Evolutionary conservation across 495 filamentous ascomycete genomes (phyloP).

Genomic region (Penicillium riverlandense): DNA sequence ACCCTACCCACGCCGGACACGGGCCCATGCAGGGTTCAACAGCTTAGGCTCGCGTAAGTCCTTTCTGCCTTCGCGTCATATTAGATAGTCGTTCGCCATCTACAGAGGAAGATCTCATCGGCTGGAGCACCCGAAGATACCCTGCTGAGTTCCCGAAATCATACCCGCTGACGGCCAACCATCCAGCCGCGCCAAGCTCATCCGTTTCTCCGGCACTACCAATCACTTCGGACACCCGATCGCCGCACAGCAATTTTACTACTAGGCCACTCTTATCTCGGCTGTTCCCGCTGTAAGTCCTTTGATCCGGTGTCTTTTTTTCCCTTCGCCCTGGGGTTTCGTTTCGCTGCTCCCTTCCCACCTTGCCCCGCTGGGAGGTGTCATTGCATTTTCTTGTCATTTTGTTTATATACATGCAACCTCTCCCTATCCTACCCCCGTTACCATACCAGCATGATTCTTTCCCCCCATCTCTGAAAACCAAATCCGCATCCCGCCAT

Average conservation of each 20-base stretch:
- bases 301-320: slow-evolving; percentile 6
- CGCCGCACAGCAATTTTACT: slow-evolving; percentile 1
- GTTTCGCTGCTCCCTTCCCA: background rate
- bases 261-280: too few species aligned
- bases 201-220: slow-evolving; percentile 36
- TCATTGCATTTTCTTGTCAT: background rate
- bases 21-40: too few species aligned
- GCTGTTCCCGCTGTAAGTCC: slow-evolving; percentile 10
- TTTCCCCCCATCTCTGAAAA: background rate
- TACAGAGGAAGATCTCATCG: background rate
- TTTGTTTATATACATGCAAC: background rate
- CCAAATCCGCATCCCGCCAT: background rate
- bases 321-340: slow-evolving; percentile 16
- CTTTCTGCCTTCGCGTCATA: too few species aligned
- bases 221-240: slow-evolving; percentile 2
- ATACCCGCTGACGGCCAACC: slow-evolving; percentile 9
- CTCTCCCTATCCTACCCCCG: background rate
- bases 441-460: background rate
- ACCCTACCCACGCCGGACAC: too few species aligned
- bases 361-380: too few species aligned
- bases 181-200: slow-evolving; percentile 11
- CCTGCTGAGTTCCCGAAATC: slow-evolving; percentile 3
- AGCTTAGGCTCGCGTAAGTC: too few species aligned
- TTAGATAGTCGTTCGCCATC: too few species aligned
- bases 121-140: background rate